These are phyloP conservation scores for Coemansia sp. DNA, from an alignment of 192 early-diverging fungal species.

Conservation along the genomic window DNA sequence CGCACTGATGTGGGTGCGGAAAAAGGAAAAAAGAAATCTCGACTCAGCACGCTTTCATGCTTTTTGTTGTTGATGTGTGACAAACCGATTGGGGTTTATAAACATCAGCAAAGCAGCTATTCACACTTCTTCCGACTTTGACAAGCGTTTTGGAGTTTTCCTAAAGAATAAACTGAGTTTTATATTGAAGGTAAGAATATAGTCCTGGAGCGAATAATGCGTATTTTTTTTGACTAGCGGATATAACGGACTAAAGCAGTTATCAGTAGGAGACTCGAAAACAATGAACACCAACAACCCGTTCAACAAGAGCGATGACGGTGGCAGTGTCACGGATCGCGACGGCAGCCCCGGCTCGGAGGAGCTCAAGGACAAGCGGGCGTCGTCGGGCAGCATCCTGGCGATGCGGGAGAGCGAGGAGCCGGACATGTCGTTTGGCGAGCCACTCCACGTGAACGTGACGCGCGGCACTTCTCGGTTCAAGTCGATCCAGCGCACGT, in stretches of 20 bases:
- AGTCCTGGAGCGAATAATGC: too few relatives aligned
- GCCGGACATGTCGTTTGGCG: constrained; percentile 37
- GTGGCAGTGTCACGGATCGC: not conserved
- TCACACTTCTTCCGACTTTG: too few relatives aligned
- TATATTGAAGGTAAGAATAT: too few relatives aligned
- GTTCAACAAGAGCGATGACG: not conserved
- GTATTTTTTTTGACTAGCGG: too few relatives aligned
- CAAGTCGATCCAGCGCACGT: constrained; percentile 31
- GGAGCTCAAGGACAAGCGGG: not conserved
- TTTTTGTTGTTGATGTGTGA: too few relatives aligned
- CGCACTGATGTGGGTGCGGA: too few relatives aligned
- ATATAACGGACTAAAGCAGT: not conserved
- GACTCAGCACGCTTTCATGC: too few relatives aligned
- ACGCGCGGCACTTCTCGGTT: constrained; percentile 29
- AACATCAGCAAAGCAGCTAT: too few relatives aligned
- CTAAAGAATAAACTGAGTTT: too few relatives aligned
- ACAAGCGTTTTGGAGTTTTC: too few relatives aligned
- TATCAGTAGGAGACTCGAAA: not conserved
- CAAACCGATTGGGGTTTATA: too few relatives aligned
- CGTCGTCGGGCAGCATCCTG: not conserved
- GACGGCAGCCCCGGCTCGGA: not conserved
- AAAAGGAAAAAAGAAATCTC: too few relatives aligned
- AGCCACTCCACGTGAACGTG: constrained; percentile 44
- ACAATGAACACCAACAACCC: not conserved
- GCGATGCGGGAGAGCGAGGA: not conserved